Evolutionary conservation across 2,329 filamentous ascomycete species (phyloP).

Genomic region (Dactylellina haptotyla): DNA sequence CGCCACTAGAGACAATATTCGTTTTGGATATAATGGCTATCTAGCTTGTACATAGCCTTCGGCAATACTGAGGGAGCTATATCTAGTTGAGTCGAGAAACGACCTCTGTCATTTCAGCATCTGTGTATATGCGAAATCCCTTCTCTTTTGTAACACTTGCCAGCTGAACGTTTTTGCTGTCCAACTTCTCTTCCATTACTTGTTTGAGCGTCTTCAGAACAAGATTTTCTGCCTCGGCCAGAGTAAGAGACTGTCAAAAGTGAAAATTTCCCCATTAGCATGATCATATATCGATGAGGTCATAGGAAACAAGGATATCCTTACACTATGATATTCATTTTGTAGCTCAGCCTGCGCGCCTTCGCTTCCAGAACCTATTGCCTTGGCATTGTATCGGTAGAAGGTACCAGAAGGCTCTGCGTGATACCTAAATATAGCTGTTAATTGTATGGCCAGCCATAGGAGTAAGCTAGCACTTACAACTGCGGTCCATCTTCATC

Average conservation of each 20-base stretch:
- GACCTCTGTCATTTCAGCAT: conserved; percentile 94
- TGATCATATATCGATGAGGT: background rate
- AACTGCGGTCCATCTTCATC: conserved; percentile 96
- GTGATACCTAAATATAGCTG: conserved; percentile 73
- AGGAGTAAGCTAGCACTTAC: conserved; percentile 63
- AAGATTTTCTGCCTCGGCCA: conserved; percentile 90
- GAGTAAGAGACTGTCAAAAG: conserved; percentile 77
- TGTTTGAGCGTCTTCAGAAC: conserved; percentile 98
- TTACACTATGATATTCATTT: conserved; percentile 94
- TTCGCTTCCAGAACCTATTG: conserved; percentile 96
- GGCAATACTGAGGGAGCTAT: too few relatives aligned
- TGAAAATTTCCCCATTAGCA: conserved; percentile 54
- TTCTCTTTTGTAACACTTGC: conserved; percentile 97
- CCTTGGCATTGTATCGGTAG: conserved; percentile 98
- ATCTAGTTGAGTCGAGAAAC: conserved; percentile 74
- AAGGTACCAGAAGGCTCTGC: conserved; percentile 98
- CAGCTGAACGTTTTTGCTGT: conserved; percentile 97
- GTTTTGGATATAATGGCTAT: background rate
- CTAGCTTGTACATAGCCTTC: background rate
- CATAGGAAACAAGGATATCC: conserved; percentile 21
- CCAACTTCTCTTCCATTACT: conserved; percentile 99
- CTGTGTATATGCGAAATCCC: conserved; percentile 97
- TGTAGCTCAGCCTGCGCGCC: conserved; percentile 97
- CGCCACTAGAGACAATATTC: background rate
- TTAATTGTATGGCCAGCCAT: background rate